Percentiles rank a stretch among this genome's conserved stretches.
Conservation (phyloP, 768 basidiomycete species). For the Tricholoma hemisulphureum region DNA sequence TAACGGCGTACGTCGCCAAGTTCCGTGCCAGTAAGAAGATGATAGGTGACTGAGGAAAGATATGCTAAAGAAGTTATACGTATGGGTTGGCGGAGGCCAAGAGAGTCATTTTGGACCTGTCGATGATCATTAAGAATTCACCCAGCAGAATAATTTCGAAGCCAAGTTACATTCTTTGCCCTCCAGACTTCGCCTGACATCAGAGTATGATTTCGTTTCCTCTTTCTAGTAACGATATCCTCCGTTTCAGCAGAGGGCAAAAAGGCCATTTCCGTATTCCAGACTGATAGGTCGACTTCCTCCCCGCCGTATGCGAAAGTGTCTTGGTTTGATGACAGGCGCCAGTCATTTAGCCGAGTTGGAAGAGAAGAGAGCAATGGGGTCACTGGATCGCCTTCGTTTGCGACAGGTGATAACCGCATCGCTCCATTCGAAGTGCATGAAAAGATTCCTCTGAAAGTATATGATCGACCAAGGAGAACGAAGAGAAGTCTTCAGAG, state of each 20-base stretch:
- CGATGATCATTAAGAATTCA: background rate
- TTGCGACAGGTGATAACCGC: conserved; percentile 42
- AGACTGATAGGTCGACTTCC: conserved; percentile 81
- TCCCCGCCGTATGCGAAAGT: conserved; percentile 82
- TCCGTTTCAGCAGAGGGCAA: conserved; percentile 27
- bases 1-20: conserved; percentile 75
- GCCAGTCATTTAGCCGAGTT: conserved; percentile 68
- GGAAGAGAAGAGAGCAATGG: conserved; percentile 51
- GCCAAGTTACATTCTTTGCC: conserved; percentile 66
- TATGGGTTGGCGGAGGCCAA: conserved; percentile 76
- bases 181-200: conserved; percentile 81
- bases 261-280: conserved; percentile 65
- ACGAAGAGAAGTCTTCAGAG: conserved; percentile 4
- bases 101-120: conserved; percentile 65
- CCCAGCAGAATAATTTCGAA: background rate
- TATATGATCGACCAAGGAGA: background rate
- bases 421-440: conserved; percentile 79
- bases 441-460: conserved; percentile 51
- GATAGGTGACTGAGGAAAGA: conserved; percentile 42
- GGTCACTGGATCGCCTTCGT: conserved; percentile 14
- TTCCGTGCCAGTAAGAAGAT: conserved; percentile 70
- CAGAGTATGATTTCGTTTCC: conserved; percentile 55
- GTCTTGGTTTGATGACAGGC: conserved; percentile 46
- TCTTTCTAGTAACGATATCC: conserved; percentile 42
- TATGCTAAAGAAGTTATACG: conserved; percentile 70